These are phyloP conservation scores for Sugiyamaella japonica DNA, from an alignment of 1,139 yeast species.

Conservation along the genomic window DNA sequence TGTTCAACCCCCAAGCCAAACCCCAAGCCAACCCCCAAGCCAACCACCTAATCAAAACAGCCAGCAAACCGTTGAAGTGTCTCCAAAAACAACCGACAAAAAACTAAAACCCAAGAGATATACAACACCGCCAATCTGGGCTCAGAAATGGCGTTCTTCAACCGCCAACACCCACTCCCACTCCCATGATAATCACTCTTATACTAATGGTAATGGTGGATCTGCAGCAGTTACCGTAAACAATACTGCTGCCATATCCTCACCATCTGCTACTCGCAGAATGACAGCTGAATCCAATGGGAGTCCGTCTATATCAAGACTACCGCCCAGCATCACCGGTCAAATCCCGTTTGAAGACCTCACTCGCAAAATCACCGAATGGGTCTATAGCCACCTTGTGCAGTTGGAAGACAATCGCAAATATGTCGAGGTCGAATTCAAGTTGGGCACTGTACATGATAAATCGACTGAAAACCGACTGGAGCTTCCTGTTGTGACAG, in stretches of 20 bases:
- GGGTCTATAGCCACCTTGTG: slow-evolving; percentile 81
- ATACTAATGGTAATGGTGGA: neutral
- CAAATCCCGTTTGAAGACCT: slow-evolving; percentile 79
- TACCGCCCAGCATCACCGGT: slow-evolving; percentile 58
- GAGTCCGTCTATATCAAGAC: slow-evolving; percentile 23
- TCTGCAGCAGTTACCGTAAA: neutral
- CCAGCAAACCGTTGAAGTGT: slow-evolving; percentile 5
- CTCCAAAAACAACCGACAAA: slow-evolving; percentile 11
- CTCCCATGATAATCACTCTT: neutral
- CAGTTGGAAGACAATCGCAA: slow-evolving; percentile 62
- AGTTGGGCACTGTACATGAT: slow-evolving; percentile 75
- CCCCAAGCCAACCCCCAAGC: neutral
- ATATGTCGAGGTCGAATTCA: slow-evolving; percentile 75
- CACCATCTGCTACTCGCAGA: slow-evolving; percentile 6
- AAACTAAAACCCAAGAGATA: slow-evolving; percentile 56
- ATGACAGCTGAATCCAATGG: neutral
- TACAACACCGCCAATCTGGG: slow-evolving; percentile 75
- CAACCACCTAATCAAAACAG: neutral
- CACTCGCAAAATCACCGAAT: slow-evolving; percentile 78
- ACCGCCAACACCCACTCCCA: too few relatives aligned
- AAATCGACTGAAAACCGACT: slow-evolving; percentile 64
- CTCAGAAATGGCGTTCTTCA: slow-evolving; percentile 65
- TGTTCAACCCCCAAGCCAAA: neutral
- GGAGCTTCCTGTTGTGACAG: slow-evolving; percentile 72
- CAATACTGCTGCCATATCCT: neutral